Evolutionary conservation across 2,329 filamentous ascomycete species (phyloP), one percentile per base, ranked within the genome.

Genomic region (Aureobasidium sp.): DNA sequence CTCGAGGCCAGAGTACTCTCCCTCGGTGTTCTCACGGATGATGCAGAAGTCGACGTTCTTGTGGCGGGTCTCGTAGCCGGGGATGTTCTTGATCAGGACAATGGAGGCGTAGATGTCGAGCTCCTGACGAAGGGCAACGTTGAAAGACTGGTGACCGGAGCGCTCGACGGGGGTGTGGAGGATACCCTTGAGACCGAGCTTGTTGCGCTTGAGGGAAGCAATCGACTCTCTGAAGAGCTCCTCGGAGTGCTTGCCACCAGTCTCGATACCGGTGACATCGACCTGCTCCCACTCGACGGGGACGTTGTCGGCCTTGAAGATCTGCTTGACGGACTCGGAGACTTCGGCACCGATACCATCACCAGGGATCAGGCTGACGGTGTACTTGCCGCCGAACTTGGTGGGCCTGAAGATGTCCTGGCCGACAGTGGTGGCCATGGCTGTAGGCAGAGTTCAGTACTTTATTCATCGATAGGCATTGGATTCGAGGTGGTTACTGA

Each of bases 11-110:
- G 91, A 97, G 85, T 99, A 99, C 83, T 99, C 94, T 74, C 94
- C 94, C 85, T 99, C 94, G 74, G 94, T 99, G 84, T 99, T 99
- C 84, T 99, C 94, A 80, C 94, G 94, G 80, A 99, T 97, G 79
- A 99, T 97, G 86, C 92, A 96, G 69, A 97, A 86, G 77, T 99
- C 94, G 76, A 99, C 90, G 78, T 94, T 85, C 79, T 96, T 88
- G 85, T 99, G 94, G 76, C 94, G 91, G 66, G 94, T 99, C 80
- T 94, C 80, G 83, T 97, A 97, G 73, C 94, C 94, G 71, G 94
- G 94, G 73, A 99, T 97, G 84, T 99, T 99, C 88, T 97, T 97
- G 84, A 99, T 92, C 69, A 97, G 84, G 73, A 91, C 90, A 75
- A 99, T 94, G 68, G 90, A 96, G 75, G 94, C 94, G 81, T 97